A percentile compares a stretch with the other conserved stretches of the same genome.
Evolutionary conservation across 345 rosid genomes (phyloP).

Genomic region (Excoecaria cochinchinensis): DNA sequence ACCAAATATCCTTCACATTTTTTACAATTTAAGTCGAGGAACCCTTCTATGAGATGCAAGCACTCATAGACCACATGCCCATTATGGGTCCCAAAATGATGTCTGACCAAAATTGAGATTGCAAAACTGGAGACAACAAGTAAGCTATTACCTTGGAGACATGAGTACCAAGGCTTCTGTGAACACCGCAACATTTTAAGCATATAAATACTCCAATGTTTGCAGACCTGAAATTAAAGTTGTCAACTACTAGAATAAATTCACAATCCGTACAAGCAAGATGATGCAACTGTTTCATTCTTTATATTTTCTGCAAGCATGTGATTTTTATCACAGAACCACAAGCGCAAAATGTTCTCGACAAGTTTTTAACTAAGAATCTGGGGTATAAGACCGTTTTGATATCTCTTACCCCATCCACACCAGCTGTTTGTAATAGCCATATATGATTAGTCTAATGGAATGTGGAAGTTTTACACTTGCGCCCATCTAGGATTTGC

Average conservation of each 20-base stretch:
- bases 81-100: neutral
- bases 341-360: conserved; percentile 2
- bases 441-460: neutral
- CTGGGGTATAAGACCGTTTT: neutral
- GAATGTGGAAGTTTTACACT: neutral
- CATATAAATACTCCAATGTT: conserved; percentile 97
- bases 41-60: neutral
- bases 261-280: neutral
- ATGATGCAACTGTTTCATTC: neutral
- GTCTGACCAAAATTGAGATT: neutral
- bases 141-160: conserved; percentile 77
- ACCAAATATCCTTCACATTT: neutral
- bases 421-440: neutral
- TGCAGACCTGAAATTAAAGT: conserved; percentile 70
- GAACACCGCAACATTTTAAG: conserved; percentile 95
- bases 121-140: conserved; percentile 13
- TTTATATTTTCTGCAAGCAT: neutral
- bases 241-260: conserved; percentile 13
- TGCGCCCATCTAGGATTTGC: neutral
- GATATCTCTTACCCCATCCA: neutral
- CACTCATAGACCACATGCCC: neutral
- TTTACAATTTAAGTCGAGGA: neutral
- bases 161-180: conserved; percentile 95
- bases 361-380: neutral
- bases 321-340: neutral